Conservation (phyloP, 495 filamentous ascomycete genomes). For the Tetracladium marchalianum region DNA sequence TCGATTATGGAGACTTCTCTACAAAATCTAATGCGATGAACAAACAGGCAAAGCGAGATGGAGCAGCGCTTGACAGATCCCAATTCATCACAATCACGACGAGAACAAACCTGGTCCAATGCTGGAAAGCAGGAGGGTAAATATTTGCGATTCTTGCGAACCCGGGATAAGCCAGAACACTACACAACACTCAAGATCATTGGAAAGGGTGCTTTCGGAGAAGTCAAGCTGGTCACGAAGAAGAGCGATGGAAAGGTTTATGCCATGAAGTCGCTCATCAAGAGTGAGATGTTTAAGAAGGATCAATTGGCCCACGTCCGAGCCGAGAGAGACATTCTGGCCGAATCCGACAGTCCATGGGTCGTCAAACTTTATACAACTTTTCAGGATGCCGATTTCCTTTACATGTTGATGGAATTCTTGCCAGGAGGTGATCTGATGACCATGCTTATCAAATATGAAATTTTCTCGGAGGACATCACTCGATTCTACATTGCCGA, state of each 20-base stretch:
- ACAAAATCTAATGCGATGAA: not conserved
- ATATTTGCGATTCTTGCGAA: slow-evolving; percentile 89
- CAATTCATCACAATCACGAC: slow-evolving; percentile 60
- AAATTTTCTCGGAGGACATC: slow-evolving; percentile 98
- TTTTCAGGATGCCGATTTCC: slow-evolving; percentile 89
- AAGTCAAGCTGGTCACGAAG: slow-evolving; percentile 92
- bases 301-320: slow-evolving; percentile 98
- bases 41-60: slow-evolving; percentile 74
- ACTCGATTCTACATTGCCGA: slow-evolving; percentile 99
- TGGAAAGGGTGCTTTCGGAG: slow-evolving; percentile 97
- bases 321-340: slow-evolving; percentile 92
- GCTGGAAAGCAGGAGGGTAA: slow-evolving; percentile 76
- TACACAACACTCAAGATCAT: slow-evolving; percentile 96
- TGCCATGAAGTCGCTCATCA: slow-evolving; percentile 94
- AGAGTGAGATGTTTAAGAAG: slow-evolving; percentile 99
- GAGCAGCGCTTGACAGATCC: slow-evolving; percentile 71
- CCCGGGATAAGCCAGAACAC: slow-evolving; percentile 82
- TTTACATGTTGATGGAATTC: slow-evolving; percentile 99
- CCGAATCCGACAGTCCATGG: slow-evolving; percentile 98
- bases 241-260: slow-evolving; percentile 96
- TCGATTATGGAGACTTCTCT: not conserved
- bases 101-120: slow-evolving; percentile 66
- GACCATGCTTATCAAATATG: slow-evolving; percentile 99
- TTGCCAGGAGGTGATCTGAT: slow-evolving; percentile 96
- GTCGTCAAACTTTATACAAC: slow-evolving; percentile 96